Base-by-base conservation (phyloP, 192 early-diverging fungal species). In the Endogone sp. region DNA sequence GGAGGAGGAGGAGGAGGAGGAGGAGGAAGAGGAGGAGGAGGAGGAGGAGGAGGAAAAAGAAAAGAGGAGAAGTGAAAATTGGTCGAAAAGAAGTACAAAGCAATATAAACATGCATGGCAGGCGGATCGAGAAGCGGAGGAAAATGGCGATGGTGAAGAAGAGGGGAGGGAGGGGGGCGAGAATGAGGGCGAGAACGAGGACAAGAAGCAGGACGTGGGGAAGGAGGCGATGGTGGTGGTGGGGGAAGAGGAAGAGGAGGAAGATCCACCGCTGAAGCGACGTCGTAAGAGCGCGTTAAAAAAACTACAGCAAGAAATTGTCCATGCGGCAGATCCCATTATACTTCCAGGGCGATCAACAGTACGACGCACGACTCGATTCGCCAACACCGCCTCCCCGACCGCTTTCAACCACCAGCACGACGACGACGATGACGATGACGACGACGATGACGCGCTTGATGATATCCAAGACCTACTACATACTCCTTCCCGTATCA, bases 21-120 rank as follows among this genome's bases (percentile, higher is more conserved):
- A 23, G 61, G 6, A 58, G 61, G n/a, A 27, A 16, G 31, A 60
- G 21, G 25, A 44, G 63, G 59, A 65, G 67, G 64, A 68, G 60
- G 30, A n/a, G n/a, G n/a, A n/a, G n/a, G 66, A 65, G 56, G 37
- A n/a, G 22, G 60, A 22, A 29, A 61, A 60, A 57, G 24, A n/a
- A 56, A 16, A 66, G 32, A 66, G 8, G 59, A 56, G 29, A 66
- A 68, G 26, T 54, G 29, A 65, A 56, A 63, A 25, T n/a, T n/a
- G 21, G 65, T 22, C 27, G 49, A 63, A 63, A 22, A 68, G 27
- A 59, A 67, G 10, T n/a, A n/a, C n/a, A n/a, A n/a, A n/a, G n/a
- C n/a, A n/a, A n/a, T n/a, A n/a, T n/a, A n/a, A n/a, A n/a, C n/a
- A n/a, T n/a, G n/a, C n/a, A n/a, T n/a, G n/a, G n/a, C n/a, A n/a